Evolutionary conservation across 345 rosid species (phyloP), one percentile per base, ranked within the genome.

Genomic region (Mangifera indica): DNA sequence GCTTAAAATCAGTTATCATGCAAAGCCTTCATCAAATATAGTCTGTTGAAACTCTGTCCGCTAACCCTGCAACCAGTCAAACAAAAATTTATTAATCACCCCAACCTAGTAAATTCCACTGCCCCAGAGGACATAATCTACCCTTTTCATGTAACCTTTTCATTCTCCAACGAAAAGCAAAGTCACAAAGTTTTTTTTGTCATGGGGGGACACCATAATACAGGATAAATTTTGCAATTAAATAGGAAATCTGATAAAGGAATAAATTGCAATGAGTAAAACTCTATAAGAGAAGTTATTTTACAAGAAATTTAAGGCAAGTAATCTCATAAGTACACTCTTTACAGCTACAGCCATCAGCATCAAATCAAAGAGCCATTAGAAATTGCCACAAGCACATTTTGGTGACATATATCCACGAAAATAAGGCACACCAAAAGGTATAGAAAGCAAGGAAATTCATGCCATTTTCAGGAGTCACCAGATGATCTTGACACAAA

Each of bases 31-130:
- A 80, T 85, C 79, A 96, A 78, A 78, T 88, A 86, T 44, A 96
- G 78, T 77, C 90, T 87, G 83, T 85, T 87, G 86, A 91, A 93
- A 88, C 84, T 96, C 84, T 93, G 99, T 34, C 97, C 99, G 13
- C 97, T 81, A 79, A 91, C 99, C 81, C 99, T 96, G 95, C 82
- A 83, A 55, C 9, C 17, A 64, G 24, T 20, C 21, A n/a, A 10
- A 48, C 5, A 32, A 29, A 46, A 2, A 1, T 63, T 42, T 20
- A 44, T 37, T 72, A 55, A 10, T 66, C 29, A 60, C 5, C 13
- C 7, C 0, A 48, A 1, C 44, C 15, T 5, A 60, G 26, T 2
- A 51, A 48, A n/a, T n/a, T n/a, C n/a, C n/a, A n/a, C n/a, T n/a
- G 37, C 37, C 37, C 6, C 37, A 34, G 37, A 34, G 37, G 37